Evolutionary conservation across 805 yeast species (phyloP), one percentile per base, ranked within the genome.

Genomic region (Kodamaea kaohsiungensis): DNA sequence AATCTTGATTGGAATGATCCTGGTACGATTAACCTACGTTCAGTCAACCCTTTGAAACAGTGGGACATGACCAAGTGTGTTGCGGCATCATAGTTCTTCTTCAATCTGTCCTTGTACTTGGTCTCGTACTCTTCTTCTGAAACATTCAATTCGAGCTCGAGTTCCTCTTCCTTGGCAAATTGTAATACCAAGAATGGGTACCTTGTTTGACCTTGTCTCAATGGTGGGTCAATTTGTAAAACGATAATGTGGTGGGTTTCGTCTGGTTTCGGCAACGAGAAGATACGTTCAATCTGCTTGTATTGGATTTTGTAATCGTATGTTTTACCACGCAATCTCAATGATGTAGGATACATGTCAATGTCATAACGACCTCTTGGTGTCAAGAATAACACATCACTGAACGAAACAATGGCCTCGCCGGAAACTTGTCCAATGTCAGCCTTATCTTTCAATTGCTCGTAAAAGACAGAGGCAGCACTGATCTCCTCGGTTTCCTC

Each of bases 361-460:
- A 95, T 88, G 70, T 95, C 98, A 70, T 92, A 95, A 71, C 99
- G 93, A 60, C 99, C 99, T 81, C 99, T 87, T 64, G 99, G 99
- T 1, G 98, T 95, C 55, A 95, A 83, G 79, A 95, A 91, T 67
- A 93, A 79, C 3, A 92, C 85, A 64, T 93, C 98, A 49, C 88
- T 83, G 74, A 93, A 92, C 5, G 98, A 88, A 3, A 91, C 97
- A 68, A 95, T 88, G 7, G 97, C 95, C 60, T 92, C 96, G 40
- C 98, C 98, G 0, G 96, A 86, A 49, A 87, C 93, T 70, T 87
- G 93, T 15, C 98, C 98, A 66, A 95, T 89, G 63, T 89, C 93
- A 17, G 99, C 99, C 65, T 85, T 87, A 58, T 92, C 97, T 69
- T 88, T 91, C 67, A 95, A 79, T 63, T 89, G 90, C 56, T 95